Base-by-base conservation (phyloP, 108 stramenopile species). In the Stephanodiscus minutulus region DNA sequence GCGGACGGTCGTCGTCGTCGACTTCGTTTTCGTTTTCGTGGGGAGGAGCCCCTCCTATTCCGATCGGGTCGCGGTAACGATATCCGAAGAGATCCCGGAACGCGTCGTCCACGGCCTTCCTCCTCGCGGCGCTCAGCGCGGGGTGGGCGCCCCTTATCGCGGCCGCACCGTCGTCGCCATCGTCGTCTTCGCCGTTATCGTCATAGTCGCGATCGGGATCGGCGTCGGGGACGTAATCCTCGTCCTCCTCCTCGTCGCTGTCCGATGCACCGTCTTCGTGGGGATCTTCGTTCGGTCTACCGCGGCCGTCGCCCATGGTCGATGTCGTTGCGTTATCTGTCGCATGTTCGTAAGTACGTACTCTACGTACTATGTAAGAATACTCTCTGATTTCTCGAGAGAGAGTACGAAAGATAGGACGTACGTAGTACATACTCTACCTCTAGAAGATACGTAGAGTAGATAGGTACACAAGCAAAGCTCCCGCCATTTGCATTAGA, bases 81-180 rank as follows among this genome's bases (percentile, higher is more conserved):
- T 86, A 87, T 3, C 90, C 93, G 71, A 95, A 95, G 78, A 95
- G 52, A 25, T 85, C 69, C 39, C 70, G 49, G 73, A 95, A 95
- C 0, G 88, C 89, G 48, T 82, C 85, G 67, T 95, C 91, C 7
- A 92, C 90, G 0, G 79, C 85, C 59, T 69, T 80, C 49, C 67
- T 81, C 67, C 79, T 81, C 8, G 70, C 56, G n/a, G 61, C 55
- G 17, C 82, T 68, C 10, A 86, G 49, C 5, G 54, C 21, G 12
- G 56, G 48, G 0, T 3, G 9, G 12, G 7, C 17, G 10, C 15
- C 55, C 29, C 22, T 53, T 0, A 58, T 35, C 5, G n/a, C 59
- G 36, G 15, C 44, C 28, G 17, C 49, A 22, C 50, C 47, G 7
- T 47, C 12, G n/a, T 64, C 64, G 18, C 3, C 13, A 5, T 47